Base-by-base conservation (phyloP, 2,329 filamentous ascomycete species). In the Biscogniauxia mediterranea region DNA sequence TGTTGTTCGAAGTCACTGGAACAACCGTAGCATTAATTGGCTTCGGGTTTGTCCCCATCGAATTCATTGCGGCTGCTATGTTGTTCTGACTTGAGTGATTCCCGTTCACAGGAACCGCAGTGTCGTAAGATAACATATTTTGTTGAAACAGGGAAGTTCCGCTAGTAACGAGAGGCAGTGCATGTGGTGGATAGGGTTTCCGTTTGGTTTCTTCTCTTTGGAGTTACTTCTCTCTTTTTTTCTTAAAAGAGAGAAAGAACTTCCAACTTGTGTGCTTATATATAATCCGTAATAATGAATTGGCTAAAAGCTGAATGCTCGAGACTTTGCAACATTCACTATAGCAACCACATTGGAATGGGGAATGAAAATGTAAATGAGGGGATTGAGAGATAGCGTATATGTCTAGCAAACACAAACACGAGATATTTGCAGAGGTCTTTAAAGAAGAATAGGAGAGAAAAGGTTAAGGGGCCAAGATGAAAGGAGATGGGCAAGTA, bases 81-180 rank as follows among this genome's bases (percentile, higher is more conserved):
- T 69, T 71, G 59, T 70, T 75, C 11, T 71, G 69, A 25, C 77
- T 65, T 46, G 72, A 56, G 42, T 69, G 61, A 55, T 75, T 73
- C 61, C 79, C 79, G 64, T 79, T 78, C 61, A 82, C 69, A 63
- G 81, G 70, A 64, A 81, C 71, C 51, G 80, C 76, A 52, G 77
- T 70, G 66, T 84, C 80, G 74, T 81, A 82, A 56, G 82, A 82
- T 59, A 85, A 75, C 82, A 85, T 85, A 56, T 42, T 57, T 23
- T 23, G n/a, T n/a, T n/a, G n/a, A 23, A 46, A 46, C 2, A 46
- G 6, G 38, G 15, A 46, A 17, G 3, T 46, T 46, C 15, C 6
- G 38, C 15, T 46, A n/a, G 38, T 15, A n/a, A 46, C 6, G 38
- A n/a, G 6, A 11, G 5, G 38, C 38, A 11, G 13, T 42, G 15